These are phyloP conservation scores for Tuber microsphaerosporum DNA, from an alignment of 495 filamentous ascomycete genomes.

Conservation along the genomic window DNA sequence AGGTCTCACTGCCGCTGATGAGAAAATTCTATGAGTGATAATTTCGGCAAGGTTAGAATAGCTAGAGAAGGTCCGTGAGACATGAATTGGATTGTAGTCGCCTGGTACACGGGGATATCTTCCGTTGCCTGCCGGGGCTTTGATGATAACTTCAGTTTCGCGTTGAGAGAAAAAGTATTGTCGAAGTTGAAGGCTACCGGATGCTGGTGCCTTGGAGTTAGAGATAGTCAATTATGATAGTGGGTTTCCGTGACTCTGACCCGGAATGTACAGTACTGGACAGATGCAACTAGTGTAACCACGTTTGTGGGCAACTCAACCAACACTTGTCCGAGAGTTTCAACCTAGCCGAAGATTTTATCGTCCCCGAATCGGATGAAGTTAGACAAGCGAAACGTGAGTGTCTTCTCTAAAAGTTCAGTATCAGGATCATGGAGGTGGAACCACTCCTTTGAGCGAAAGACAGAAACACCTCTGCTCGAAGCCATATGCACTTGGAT, in stretches of 20 bases:
- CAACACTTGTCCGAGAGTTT: slow-evolving; percentile 87
- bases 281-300: slow-evolving; percentile 87
- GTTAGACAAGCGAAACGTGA: slow-evolving; percentile 89
- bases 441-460: slow-evolving; percentile 97
- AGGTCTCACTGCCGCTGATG: slow-evolving; percentile 91
- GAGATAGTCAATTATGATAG: slow-evolving; percentile 78
- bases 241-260: slow-evolving; percentile 85
- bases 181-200: slow-evolving; percentile 96
- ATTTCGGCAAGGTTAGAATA: slow-evolving; percentile 94
- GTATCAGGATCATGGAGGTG: slow-evolving; percentile 68
- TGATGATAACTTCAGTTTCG: slow-evolving; percentile 75
- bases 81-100: slow-evolving; percentile 98
- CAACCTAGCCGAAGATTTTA: slow-evolving; percentile 82
- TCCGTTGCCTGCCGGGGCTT: slow-evolving; percentile 94
- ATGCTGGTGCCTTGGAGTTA: slow-evolving; percentile 85
- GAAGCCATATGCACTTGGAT: slow-evolving; percentile 89
- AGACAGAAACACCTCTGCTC: slow-evolving; percentile 82
- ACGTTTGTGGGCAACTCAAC: slow-evolving; percentile 94
- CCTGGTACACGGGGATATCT: slow-evolving; percentile 95
- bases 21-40: slow-evolving; percentile 99
- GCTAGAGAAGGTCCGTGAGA: slow-evolving; percentile 87
- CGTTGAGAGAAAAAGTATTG: slow-evolving; percentile 89
- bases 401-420: slow-evolving; percentile 79
- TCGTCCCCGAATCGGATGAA: slow-evolving; percentile 90
- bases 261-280: slow-evolving; percentile 89